These are phyloP conservation scores for Sugiyamaella castrensis DNA, from an alignment of 1,139 yeast species.

Conservation along the genomic window DNA sequence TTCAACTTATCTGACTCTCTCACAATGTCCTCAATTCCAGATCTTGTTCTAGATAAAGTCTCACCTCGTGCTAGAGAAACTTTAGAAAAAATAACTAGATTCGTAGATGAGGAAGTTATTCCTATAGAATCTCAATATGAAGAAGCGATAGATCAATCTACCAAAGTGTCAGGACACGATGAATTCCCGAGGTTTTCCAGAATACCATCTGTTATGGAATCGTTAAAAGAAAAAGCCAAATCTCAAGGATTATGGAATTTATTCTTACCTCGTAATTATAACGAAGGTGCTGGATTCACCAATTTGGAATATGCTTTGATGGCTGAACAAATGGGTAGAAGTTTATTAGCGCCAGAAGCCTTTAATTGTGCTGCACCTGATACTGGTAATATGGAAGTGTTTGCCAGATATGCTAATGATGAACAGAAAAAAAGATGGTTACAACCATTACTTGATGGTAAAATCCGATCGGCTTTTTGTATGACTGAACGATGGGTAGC, in stretches of 20 bases:
- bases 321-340: conserved; percentile 66
- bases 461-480: conserved; percentile 62
- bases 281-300: conserved; percentile 62
- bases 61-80: conserved; percentile 53
- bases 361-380: conserved; percentile 69
- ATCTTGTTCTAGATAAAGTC: conserved; percentile 40
- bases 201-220: conserved; percentile 52
- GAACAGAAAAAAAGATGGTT: conserved; percentile 56
- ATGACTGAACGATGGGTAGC: conserved; percentile 70
- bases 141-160: conserved; percentile 45
- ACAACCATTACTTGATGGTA: conserved; percentile 55
- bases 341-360: conserved; percentile 57
- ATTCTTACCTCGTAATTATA: conserved; percentile 55
- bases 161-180: conserved; percentile 33
- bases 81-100: conserved; percentile 49
- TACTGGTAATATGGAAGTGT: conserved; percentile 72
- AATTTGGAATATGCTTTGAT: conserved; percentile 67
- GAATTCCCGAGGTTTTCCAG: conserved; percentile 40
- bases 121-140: conserved; percentile 55
- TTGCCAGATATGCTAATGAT: conserved; percentile 57
- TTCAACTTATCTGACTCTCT: too few relatives aligned
- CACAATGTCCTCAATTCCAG: conserved; percentile 36
- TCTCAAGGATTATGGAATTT: conserved; percentile 63
- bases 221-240: conserved; percentile 54
- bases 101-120: conserved; percentile 57